Evolutionary conservation across 2,329 filamentous ascomycete species (phyloP).

Genomic region (Aspergillus caelatus): DNA sequence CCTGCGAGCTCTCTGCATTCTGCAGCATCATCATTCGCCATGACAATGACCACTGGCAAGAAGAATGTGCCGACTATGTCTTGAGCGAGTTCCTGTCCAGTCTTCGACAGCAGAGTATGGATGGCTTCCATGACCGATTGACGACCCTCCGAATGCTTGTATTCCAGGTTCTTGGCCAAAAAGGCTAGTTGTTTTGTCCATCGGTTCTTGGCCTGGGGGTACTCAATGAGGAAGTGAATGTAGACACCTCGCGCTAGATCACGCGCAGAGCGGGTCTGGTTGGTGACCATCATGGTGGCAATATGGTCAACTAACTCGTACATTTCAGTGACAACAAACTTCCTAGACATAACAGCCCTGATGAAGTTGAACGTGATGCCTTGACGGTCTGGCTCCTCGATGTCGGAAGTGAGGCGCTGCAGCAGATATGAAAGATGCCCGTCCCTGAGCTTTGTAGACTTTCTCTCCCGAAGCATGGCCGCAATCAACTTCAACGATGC

Average conservation of each 20-base stretch:
- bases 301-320: slow-evolving; percentile 92
- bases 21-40: slow-evolving; percentile 85
- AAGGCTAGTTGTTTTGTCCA: slow-evolving; percentile 90
- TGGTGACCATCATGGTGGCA: slow-evolving; percentile 91
- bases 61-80: slow-evolving; percentile 82
- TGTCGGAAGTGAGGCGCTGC: slow-evolving; percentile 78
- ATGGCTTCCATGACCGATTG: slow-evolving; percentile 92
- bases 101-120: slow-evolving; percentile 82
- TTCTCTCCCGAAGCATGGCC: slow-evolving; percentile 79
- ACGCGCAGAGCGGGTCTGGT: slow-evolving; percentile 84
- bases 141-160: slow-evolving; percentile 83
- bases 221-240: slow-evolving; percentile 91
- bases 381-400: slow-evolving; percentile 89
- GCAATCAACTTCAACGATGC: slow-evolving; percentile 86
- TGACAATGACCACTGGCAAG: slow-evolving; percentile 78
- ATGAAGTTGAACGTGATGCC: slow-evolving; percentile 95
- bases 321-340: slow-evolving; percentile 80
- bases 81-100: slow-evolving; percentile 78
- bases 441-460: slow-evolving; percentile 75
- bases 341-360: slow-evolving; percentile 80
- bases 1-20: slow-evolving; percentile 83
- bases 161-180: slow-evolving; percentile 86
- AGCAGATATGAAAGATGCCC: slow-evolving; percentile 81
- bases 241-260: slow-evolving; percentile 88
- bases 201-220: slow-evolving; percentile 85